Base-by-base conservation (phyloP, 108 stramenopile genomes). In the Seminavis robusta region DNA sequence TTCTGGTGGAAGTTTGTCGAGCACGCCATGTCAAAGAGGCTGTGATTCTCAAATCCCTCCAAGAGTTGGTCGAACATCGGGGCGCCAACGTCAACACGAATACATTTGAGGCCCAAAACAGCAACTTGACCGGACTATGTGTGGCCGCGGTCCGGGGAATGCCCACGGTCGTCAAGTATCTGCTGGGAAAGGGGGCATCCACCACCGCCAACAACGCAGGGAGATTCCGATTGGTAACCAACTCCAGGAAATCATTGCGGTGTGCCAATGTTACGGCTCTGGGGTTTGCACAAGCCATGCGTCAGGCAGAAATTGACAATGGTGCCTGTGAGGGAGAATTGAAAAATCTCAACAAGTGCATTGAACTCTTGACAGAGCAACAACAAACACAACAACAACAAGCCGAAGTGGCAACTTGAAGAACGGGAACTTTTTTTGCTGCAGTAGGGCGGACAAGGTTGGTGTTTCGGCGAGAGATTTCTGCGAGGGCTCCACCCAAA, bases 111-210 rank as follows among this genome's bases (percentile, higher is more conserved):
- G 55, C 61, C 19, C 37, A 47, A 34, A 52, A 56, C 39, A 67
- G 54, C 30, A 47, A 39, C 27, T 71, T 83, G 33, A 85, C 86
- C 36, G 74, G 84, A 21, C 76, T 92, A 21, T 73, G 81, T 52
- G 87, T 88, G 39, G 84, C 86, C 24, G 74, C 90, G 7, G 86
- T 79, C 37, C 77, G 90, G 19, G 90, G 74, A 20, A 88, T 92
- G 90, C 76, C 74, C 20, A 73, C 54, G 4, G 80, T 88, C 13
- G 90, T 92, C 17, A 43, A 86, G 46, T 92, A 86, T 54, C 41
- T 92, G 3, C 39, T 92, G 25, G 43, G 27, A 20, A 52, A 73
- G 36, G 65, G 58, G 1, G 63, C 71, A 2, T 41, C 37, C 0
- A 30, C 24, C 17, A 48, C 56, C n/a, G 50, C 47, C 26, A 13